Base-by-base conservation (phyloP, 2,329 filamentous ascomycete genomes). In the Claviceps spartinae region DNA sequence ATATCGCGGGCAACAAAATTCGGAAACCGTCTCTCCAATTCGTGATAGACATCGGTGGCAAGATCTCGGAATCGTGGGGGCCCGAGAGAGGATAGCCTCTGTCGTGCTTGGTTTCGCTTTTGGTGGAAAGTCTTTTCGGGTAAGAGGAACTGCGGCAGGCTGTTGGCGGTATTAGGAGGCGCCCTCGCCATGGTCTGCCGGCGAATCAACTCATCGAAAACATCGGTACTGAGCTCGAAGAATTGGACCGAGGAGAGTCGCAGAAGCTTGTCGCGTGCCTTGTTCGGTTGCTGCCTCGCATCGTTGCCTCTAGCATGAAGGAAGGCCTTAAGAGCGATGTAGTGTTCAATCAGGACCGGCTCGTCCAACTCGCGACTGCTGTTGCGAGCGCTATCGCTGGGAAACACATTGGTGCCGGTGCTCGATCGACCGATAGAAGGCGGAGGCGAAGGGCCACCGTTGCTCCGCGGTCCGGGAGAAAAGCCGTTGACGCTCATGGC, bases 31-130 rank as follows among this genome's bases (percentile, higher is more conserved):
- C 93, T 78, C 67, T 97, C 93, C 55, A 97, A 72, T 66, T 98
- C 93, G 69, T 87, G 94, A 65, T 93, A 97, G 18, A 98, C 91
- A 69, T 98, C 93, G 43, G 89, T 95, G 9, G 89, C 91, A 6
- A 98, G 76, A 63, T 97, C 90, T 59, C 88, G 81, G 64, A 98
- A 98, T 53, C 91, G 78, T 26, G 88, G 83, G 22, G 86, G 82
- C 3, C 89, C 88, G 14, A 98, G 78, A 0, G 90, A 95, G 0
- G 89, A 91, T 20, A 98, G 79, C 67, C 95, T 94, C 68, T 96
- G 89, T 42, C 93, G 81, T n/a, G 93, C 93, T 67, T 97, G 90
- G 65, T 98, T 98, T 56, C 93, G 85, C 70, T 97, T 98, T 2
- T 90, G 89, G 67, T 98, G 93, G 69, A 97, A 97, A 57, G 82